phyloP scores from a whole-genome alignment of 805 yeast genomes.

The Starmera dryadoides region DNA sequence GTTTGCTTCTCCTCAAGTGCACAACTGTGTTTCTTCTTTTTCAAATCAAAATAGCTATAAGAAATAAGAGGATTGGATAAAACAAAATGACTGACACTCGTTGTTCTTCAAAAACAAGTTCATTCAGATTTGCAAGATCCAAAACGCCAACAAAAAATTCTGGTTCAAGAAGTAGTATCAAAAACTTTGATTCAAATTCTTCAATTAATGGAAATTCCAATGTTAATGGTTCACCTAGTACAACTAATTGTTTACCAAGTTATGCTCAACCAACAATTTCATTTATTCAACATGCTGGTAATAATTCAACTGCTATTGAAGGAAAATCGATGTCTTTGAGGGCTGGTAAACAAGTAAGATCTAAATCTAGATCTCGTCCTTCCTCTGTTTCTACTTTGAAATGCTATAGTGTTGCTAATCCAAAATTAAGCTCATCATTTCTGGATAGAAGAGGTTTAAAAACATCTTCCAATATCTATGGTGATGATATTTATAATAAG shows the following conservation, averaged over 20 bases:
- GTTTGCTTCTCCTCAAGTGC: too few species aligned
- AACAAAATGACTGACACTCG: too few species aligned
- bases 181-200: background rate
- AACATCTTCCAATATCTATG: background rate
- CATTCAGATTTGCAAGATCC: too few species aligned
- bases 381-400: background rate
- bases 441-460: too few species aligned
- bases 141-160: too few species aligned
- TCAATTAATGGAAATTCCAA: background rate
- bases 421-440: background rate
- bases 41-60: too few species aligned
- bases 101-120: too few species aligned
- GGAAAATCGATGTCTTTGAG: background rate
- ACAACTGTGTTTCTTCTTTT: too few species aligned
- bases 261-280: slow-evolving; percentile 11
- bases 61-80: too few species aligned
- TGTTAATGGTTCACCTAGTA: background rate
- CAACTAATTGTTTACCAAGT: slow-evolving; percentile 3
- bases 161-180: too few species aligned
- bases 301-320: background rate
- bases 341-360: background rate
- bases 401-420: background rate
- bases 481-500: background rate
- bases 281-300: background rate
- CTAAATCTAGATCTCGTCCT: background rate